Evolutionary conservation across 2,329 filamentous ascomycete species (phyloP), one percentile per base, ranked within the genome.

Genomic region (Tolypocladium inflatum): DNA sequence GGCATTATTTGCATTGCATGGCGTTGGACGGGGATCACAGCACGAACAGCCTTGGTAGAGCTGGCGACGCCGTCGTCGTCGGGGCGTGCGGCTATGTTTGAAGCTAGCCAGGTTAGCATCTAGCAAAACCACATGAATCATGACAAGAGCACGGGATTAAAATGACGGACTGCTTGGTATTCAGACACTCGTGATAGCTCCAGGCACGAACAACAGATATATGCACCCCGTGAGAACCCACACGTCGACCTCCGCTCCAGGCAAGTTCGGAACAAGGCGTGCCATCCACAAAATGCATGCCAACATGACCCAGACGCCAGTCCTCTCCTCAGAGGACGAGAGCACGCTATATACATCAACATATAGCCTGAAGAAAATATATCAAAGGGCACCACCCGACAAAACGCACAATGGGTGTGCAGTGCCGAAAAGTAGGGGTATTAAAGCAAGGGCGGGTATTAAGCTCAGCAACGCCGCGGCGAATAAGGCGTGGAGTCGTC

Each of bases 1-100:
- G 13, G 52, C 51, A 48, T 57, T 55, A 21, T 37, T 42, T 54
- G 70, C 71, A 72, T 73, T 67, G 71, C 66, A 70, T 59, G 71
- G 71, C 67, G 71, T 73, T 71, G 51, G 59, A 26, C 30, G 19
- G 48, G 39, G 33, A 43, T 21, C n/a, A 39, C 30, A 30, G 48
- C 48, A 33, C 17, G 30, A 35, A 15, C 17, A 35, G 48, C 30
- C 26, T 51, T 17, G 26, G 26, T 51, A 51, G 30, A 51, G 30
- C 35, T 15, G 48, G 48, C 30, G 30, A 51, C 48, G 30, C 48
- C 48, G 10, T 21, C 30, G 48, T 21, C 23, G n/a, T 55, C 37
- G 10, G 42, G 15, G 8, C 8, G 30, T 17, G 26, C 30, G 17
- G 19, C 9, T 2, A n/a, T 17, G 48, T 19, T 35, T 33, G 26